A percentile compares a stretch with the other conserved stretches of the same genome.
phyloP scores from a whole-genome alignment of 192 early-diverging fungal genomes.

The Coemansia reversa region DNA sequence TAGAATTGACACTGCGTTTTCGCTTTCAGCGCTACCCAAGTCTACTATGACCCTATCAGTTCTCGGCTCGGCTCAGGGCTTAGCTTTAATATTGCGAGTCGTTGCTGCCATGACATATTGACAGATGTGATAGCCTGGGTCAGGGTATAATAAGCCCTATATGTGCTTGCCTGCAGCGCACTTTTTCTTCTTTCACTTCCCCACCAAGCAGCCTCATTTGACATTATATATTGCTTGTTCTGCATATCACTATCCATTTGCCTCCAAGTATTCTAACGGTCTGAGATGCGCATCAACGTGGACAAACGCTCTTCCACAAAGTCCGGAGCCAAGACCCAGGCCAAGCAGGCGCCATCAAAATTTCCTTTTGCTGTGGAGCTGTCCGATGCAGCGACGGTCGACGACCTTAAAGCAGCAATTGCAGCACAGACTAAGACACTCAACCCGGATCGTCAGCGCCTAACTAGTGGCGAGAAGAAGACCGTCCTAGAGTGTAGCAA shows the following conservation, averaged over 20 bases:
- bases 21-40: background rate
- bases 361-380: constrained; percentile 62
- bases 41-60: too few relatives aligned
- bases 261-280: background rate
- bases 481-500: constrained; percentile 57
- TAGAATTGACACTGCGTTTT: background rate
- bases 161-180: too few relatives aligned
- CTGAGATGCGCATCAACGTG: constrained; percentile 39
- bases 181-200: background rate
- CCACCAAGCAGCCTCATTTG: background rate
- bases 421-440: constrained; percentile 52
- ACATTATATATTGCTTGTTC: background rate
- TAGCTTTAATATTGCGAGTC: background rate
- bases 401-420: constrained; percentile 70
- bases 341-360: constrained; percentile 13
- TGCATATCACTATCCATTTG: background rate
- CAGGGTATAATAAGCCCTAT: too few relatives aligned
- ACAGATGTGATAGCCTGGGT: too few relatives aligned
- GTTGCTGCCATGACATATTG: too few relatives aligned
- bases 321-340: background rate
- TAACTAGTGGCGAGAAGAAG: constrained; percentile 69
- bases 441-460: constrained; percentile 78
- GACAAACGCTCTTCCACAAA: constrained; percentile 26
- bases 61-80: background rate
- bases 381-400: constrained; percentile 59